Percentiles rank a stretch among this genome's conserved stretches.
These are phyloP conservation scores for Sarocladiaceae sp. DNA, from an alignment of 2,329 filamentous ascomycete genomes.

Conservation along the genomic window DNA sequence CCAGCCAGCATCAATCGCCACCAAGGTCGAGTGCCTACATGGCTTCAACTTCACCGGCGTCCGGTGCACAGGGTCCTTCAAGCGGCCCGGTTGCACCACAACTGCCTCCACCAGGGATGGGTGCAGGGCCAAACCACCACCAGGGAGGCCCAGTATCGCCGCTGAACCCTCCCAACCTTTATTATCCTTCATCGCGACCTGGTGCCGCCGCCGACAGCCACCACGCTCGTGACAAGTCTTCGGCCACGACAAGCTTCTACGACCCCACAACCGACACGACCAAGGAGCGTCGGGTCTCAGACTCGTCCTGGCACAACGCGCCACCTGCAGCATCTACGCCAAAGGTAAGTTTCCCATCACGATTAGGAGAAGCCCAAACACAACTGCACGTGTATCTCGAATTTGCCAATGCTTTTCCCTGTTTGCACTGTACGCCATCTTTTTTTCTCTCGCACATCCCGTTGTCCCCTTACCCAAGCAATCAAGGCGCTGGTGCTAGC, in stretches of 20 bases:
- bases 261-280: conserved; percentile 47
- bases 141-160: conserved; percentile 29
- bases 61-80: conserved; percentile 17
- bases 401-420: neutral
- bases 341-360: conserved; percentile 36
- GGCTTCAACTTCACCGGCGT: conserved; percentile 25
- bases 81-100: conserved; percentile 24
- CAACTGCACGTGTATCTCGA: neutral
- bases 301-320: conserved; percentile 39
- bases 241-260: conserved; percentile 41
- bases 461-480: neutral
- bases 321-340: conserved; percentile 33
- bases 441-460: conserved; percentile 8
- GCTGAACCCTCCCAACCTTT: conserved; percentile 35
- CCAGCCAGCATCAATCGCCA: conserved; percentile 14
- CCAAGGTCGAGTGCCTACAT: conserved; percentile 25
- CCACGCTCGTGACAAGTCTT: conserved; percentile 31
- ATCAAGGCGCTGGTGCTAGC: neutral
- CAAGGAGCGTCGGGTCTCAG: conserved; percentile 39
- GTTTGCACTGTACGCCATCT: conserved; percentile 4
- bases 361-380: neutral
- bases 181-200: conserved; percentile 30
- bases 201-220: conserved; percentile 20
- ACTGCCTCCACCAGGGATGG: conserved; percentile 23
- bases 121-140: conserved; percentile 13